Evolutionary conservation across 116 monocot species (phyloP).

Genomic region (Posidonia oceanica): DNA sequence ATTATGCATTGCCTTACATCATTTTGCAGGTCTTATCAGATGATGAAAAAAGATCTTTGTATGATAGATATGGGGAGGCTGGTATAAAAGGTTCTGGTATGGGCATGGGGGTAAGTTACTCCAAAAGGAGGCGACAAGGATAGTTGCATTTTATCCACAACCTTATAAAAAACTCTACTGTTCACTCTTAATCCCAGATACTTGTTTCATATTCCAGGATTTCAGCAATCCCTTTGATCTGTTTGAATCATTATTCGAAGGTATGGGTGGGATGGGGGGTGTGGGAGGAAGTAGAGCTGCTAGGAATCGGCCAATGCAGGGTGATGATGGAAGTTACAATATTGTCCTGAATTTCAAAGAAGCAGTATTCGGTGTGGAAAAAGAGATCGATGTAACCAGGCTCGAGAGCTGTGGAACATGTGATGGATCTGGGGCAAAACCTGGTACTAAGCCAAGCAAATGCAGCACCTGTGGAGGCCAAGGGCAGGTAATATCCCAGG

Average conservation of each 20-base stretch:
- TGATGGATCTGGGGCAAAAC: conserved; percentile 86
- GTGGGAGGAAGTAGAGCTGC: conserved; percentile 52
- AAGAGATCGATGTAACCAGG: conserved; percentile 81
- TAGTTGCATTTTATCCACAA: neutral
- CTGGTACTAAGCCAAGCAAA: conserved; percentile 79
- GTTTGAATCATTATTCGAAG: conserved; percentile 89
- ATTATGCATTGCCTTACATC: neutral
- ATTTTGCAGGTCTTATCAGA: conserved; percentile 69
- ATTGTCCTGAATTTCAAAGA: conserved; percentile 86
- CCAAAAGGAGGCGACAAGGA: neutral
- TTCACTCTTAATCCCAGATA: neutral
- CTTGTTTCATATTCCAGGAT: conserved; percentile 43
- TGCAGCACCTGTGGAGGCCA: conserved; percentile 86
- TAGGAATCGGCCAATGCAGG: conserved; percentile 69
- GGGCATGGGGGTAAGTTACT: conserved; percentile 76
- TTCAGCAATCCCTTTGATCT: conserved; percentile 92
- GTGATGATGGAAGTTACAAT: conserved; percentile 85
- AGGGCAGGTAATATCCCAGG: conserved; percentile 84
- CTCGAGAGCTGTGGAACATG: conserved; percentile 73
- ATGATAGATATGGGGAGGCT: conserved; percentile 94
- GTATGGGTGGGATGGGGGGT: conserved; percentile 86
- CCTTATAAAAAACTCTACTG: too few species aligned
- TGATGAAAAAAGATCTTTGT: conserved; percentile 85
- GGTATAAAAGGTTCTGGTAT: conserved; percentile 96
- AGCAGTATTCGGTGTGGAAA: conserved; percentile 84